Base-by-base conservation (phyloP, 768 basidiomycete genomes). In the Cytidiella melzeri region DNA sequence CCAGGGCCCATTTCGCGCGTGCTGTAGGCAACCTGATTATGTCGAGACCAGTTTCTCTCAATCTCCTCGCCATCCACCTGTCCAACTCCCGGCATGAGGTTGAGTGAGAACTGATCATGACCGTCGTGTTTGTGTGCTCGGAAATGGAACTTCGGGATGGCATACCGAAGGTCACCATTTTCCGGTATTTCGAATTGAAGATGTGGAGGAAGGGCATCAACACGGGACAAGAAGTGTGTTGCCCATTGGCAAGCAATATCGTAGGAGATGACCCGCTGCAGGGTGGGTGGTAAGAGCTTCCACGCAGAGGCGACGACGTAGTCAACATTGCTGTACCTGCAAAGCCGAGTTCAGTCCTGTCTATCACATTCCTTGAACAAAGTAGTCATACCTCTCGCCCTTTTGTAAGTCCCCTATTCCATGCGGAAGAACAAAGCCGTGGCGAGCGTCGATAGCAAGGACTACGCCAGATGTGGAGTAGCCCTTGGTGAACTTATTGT, bases 91-190 rank as follows among this genome's bases (percentile, higher is more conserved):
- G 47, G 27, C 10, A 51, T 44, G 41, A 61, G 64, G 21, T 65
- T 67, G 13, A 74, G 53, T 1, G 61, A 67, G 41, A 57, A 72
- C 2, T 45, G 45, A 12, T 44, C 48, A 6, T 65, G 65, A 42
- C 71, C 72, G 3, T 50, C 19, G 0, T 55, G 25, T 0, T 57
- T 54, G 40, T 75, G 73, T 0, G 57, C 66, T 2, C 61, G 57
- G 13, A 73, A 57, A 21, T 75, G 74, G 47, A 69, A 71, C 36
- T 67, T 66, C 0, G 70, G 73, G 2, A 75, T 52, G 2, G 65
- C 37, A 9, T 43, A 64, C 6, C 40, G 44, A 5, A 54, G 30
- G 19, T 34, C 9, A 6, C 24, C n/a, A 26, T 23, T n/a, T 18
- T 11, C 11, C 3, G 49, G 41, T 1, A 42, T 12, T 3, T 41